Evolutionary conservation across 768 basidiomycete genomes (phyloP).

Genomic region (Suillus bovinus): DNA sequence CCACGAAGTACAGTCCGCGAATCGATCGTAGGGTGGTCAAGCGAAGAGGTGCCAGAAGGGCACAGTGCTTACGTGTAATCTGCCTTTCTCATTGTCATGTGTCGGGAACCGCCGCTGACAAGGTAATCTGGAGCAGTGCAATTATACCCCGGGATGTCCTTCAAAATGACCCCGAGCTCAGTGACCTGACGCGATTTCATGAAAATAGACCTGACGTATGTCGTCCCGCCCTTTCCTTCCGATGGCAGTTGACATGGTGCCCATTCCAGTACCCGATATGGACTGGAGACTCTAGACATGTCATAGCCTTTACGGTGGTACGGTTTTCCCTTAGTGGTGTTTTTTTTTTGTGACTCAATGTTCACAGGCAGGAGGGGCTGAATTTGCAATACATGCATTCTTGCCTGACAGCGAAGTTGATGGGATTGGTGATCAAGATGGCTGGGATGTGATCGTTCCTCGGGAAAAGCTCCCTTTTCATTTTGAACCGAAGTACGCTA

Average conservation of each 20-base stretch:
- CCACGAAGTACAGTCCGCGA: conserved; percentile 43
- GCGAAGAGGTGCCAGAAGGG: conserved; percentile 27
- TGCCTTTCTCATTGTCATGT: conserved; percentile 12
- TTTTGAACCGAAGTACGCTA: conserved; percentile 41
- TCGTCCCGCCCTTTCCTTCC: not conserved
- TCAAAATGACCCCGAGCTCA: conserved; percentile 44
- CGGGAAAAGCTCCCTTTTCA: conserved; percentile 34
- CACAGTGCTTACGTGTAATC: conserved; percentile 47
- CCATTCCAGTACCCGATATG: conserved; percentile 25
- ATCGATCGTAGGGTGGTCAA: conserved; percentile 35
- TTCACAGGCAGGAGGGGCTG: conserved; percentile 37
- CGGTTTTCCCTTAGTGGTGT: conserved; percentile 7
- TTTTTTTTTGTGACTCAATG: not conserved
- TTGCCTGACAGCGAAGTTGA: conserved; percentile 40
- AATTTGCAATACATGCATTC: conserved; percentile 39
- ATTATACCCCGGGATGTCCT: conserved; percentile 44
- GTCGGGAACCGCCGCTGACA: conserved; percentile 3
- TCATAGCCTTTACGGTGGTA: conserved; percentile 25
- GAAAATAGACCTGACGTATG: conserved; percentile 26
- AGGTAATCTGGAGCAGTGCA: conserved; percentile 31
- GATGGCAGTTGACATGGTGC: not conserved
- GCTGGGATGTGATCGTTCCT: conserved; percentile 37
- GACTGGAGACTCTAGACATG: conserved; percentile 28
- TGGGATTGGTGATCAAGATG: conserved; percentile 33
- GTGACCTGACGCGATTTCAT: conserved; percentile 28